phyloP scores from a whole-genome alignment of 176 grass and related monocot species.

The Hyparrhenia diplandra region DNA sequence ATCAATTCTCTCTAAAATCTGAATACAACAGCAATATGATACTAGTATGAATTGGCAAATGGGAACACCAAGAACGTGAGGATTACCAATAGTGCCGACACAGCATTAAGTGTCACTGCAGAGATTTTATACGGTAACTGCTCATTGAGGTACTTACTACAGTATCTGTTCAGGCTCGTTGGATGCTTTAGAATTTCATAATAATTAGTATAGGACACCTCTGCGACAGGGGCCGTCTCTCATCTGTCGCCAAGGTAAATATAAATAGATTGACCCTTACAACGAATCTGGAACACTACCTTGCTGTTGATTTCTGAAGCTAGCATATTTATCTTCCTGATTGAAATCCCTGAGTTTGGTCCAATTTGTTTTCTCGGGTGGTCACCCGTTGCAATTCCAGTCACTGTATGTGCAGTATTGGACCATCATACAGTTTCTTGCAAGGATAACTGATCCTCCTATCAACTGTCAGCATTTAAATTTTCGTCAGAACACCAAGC shows the following conservation, averaged over 20 bases:
- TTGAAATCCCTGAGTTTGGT: not conserved
- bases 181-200: constrained; percentile 1
- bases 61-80: not conserved
- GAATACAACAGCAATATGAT: not conserved
- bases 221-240: not conserved
- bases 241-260: not conserved
- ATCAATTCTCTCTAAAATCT: not conserved
- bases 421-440: not conserved
- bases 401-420: not conserved
- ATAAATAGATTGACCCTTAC: not conserved
- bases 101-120: not conserved
- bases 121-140: not conserved
- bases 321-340: not conserved
- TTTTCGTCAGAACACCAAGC: not conserved
- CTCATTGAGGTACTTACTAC: not conserved
- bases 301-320: not conserved
- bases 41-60: not conserved
- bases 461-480: not conserved
- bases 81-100: not conserved
- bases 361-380: not conserved
- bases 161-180: constrained; percentile 19
- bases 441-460: not conserved
- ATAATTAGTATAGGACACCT: constrained; percentile 9
- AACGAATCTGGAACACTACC: not conserved
- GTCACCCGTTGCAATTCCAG: not conserved